Evolutionary conservation across 2,329 filamentous ascomycete species (phyloP), one percentile per base, ranked within the genome.

Genomic region (Pyrenochaeta sp.): DNA sequence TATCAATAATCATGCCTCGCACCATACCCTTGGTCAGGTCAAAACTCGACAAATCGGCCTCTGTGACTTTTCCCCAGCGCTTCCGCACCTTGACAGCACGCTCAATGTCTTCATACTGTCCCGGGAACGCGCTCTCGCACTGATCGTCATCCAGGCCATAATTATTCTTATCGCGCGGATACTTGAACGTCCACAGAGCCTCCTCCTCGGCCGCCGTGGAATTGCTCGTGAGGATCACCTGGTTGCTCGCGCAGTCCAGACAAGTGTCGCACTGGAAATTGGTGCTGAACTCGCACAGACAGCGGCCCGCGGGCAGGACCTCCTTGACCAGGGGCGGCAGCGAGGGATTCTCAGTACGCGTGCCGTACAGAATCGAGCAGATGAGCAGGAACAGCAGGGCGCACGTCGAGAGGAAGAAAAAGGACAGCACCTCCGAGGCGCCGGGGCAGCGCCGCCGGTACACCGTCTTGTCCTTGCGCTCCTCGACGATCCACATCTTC

Each of bases 1-100:
- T 48, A 41, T 67, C 49, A 35, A 53, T 65, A 11, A 69, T 49
- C 58, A 69, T 59, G 21, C 53, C 63, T 11, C 63, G 56, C 32
- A 69, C 64, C 63, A 67, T 68, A 30, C 66, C 63, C 43, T 68
- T 67, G 17, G 58, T 58, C 21, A 66, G 38, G 15, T 60, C 56
- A 31, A 67, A 63, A 35, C 59, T 61, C 13, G 51, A 48, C 36
- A 67, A 40, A 19, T 67, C 59, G 31, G 48, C 40, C 46, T 63
- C 51, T 2, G 53, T 63, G 32, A 68, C 55, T 38, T 63, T 62
- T 14, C 54, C 58, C 51, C 52, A 60, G 20, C 44, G 45, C 22
- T 47, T 51, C 15, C 62, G 51, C 15, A 53, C 44, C 41, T 57
- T 60, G 38, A 56, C 55, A 7, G 65, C 63, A 35, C 61, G 52